phyloP scores from a whole-genome alignment of 2,329 filamentous ascomycete species.

The Aspergillus eucalypticola region DNA sequence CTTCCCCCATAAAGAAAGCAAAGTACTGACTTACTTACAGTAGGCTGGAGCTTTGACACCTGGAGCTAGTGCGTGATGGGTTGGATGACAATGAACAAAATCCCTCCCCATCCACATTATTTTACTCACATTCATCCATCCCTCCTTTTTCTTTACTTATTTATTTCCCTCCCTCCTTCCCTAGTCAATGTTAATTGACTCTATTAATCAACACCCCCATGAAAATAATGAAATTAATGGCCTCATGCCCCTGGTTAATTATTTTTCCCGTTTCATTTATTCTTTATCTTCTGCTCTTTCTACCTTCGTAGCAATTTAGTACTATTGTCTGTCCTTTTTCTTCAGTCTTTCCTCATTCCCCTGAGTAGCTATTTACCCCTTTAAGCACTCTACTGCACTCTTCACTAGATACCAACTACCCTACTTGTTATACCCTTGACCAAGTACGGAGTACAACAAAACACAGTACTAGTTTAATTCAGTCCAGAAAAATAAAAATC shows the following conservation, averaged over 20 bases:
- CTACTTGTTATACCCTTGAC: too few relatives aligned
- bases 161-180: background rate
- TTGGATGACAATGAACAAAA: background rate
- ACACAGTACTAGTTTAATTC: too few relatives aligned
- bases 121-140: too few relatives aligned
- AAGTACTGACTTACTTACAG: too few relatives aligned
- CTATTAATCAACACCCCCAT: background rate
- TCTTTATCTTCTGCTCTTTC: background rate
- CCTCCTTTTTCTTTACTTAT: too few relatives aligned
- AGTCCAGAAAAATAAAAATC: too few relatives aligned
- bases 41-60: background rate
- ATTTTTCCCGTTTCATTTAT: background rate
- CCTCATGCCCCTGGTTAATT: background rate
- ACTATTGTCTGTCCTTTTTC: background rate
- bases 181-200: background rate
- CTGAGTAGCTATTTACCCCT: background rate
- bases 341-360: background rate
- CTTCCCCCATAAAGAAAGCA: too few relatives aligned
- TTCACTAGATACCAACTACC: too few relatives aligned
- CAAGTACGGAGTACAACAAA: too few relatives aligned
- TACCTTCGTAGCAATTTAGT: background rate
- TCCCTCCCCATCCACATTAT: background rate
- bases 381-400: too few relatives aligned
- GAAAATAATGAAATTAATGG: background rate
- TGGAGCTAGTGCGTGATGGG: background rate